Evolutionary conservation across 2,329 filamentous ascomycete genomes (phyloP).

Genomic region (Macroventuria anomochaeta): DNA sequence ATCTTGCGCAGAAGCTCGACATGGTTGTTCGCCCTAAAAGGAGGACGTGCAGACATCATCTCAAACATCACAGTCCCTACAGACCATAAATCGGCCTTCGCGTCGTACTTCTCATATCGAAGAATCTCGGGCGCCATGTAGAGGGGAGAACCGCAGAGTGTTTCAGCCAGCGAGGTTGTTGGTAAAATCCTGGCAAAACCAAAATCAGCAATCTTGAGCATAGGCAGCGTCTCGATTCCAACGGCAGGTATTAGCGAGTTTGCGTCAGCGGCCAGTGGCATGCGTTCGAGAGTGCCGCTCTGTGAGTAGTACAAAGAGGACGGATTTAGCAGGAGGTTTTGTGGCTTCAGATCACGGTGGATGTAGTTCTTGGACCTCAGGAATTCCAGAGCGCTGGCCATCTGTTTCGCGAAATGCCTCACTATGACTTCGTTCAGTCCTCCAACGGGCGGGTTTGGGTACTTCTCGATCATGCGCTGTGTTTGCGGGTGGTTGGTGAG

Average conservation of each 20-base stretch:
- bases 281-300: slow-evolving; percentile 56
- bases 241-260: slow-evolving; percentile 81
- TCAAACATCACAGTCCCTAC: slow-evolving; percentile 95
- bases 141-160: slow-evolving; percentile 91
- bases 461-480: slow-evolving; percentile 89
- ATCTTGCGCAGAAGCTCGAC: slow-evolving; percentile 93
- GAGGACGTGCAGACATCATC: slow-evolving; percentile 89
- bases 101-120: slow-evolving; percentile 95
- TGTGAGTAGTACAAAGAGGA: slow-evolving; percentile 72
- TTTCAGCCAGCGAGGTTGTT: slow-evolving; percentile 90
- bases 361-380: slow-evolving; percentile 85
- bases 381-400: slow-evolving; percentile 89
- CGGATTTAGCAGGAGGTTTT: slow-evolving; percentile 90
- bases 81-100: slow-evolving; percentile 96
- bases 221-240: slow-evolving; percentile 83
- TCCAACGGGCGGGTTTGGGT: slow-evolving; percentile 80
- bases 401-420: slow-evolving; percentile 93
- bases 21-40: slow-evolving; percentile 91
- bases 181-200: slow-evolving; percentile 95
- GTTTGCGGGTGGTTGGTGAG: slow-evolving; percentile 81
- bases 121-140: slow-evolving; percentile 99
- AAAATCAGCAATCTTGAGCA: slow-evolving; percentile 98
- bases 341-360: slow-evolving; percentile 96
- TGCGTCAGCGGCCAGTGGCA: slow-evolving; percentile 78
- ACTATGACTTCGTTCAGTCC: slow-evolving; percentile 97